Conservation (phyloP, 495 filamentous ascomycete genomes). For the Hypoxylon fragiforme region DNA sequence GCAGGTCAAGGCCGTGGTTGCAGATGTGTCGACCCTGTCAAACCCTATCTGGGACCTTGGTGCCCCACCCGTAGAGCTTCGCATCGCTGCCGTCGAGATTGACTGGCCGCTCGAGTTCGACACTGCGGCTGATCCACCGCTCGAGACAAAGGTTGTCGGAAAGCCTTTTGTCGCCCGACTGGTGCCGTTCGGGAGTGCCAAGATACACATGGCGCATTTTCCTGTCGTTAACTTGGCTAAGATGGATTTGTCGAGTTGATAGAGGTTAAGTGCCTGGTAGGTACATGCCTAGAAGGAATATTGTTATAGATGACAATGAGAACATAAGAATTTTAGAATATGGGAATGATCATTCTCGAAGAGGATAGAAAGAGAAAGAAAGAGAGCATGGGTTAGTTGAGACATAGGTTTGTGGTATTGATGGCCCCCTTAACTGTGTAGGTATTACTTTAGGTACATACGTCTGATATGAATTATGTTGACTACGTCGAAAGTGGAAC, state of each 20-base stretch:
- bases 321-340: conserved; percentile 3
- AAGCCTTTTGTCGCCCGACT: conserved; percentile 49
- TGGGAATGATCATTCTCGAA: too few relatives aligned
- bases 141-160: conserved; percentile 34
- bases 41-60: conserved; percentile 56
- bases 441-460: too few relatives aligned
- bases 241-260: conserved; percentile 29
- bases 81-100: conserved; percentile 56
- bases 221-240: conserved; percentile 40
- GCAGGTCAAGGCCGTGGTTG: conserved; percentile 35
- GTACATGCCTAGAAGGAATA: neutral
- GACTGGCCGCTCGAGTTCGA: conserved; percentile 53
- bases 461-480: too few relatives aligned
- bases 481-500: too few relatives aligned
- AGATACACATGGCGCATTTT: conserved; percentile 62
- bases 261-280: too few relatives aligned
- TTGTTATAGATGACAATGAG: conserved; percentile 4
- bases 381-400: too few relatives aligned
- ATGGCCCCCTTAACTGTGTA: too few relatives aligned
- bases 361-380: too few relatives aligned
- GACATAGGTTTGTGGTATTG: too few relatives aligned
- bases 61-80: conserved; percentile 53
- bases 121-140: conserved; percentile 51
- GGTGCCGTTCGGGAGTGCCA: conserved; percentile 60
- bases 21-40: conserved; percentile 34